Base-by-base conservation (phyloP, 1,284 basidiomycete genomes). In the Xerocomus minutiporus region DNA sequence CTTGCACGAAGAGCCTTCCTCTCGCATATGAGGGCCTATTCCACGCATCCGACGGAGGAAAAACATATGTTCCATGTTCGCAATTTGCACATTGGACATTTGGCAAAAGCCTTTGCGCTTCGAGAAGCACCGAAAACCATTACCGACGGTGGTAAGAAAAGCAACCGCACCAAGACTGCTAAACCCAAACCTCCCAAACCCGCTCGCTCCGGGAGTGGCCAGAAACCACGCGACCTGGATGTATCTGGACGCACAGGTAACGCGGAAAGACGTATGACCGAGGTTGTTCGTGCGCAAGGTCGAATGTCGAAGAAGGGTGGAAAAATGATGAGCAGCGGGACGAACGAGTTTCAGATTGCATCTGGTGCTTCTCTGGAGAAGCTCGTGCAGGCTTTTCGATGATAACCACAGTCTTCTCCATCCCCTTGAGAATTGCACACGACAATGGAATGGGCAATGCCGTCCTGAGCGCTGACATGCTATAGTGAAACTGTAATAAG, bases 1-100 rank as follows among this genome's bases (percentile, higher is more conserved):
- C 70, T 89, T 5, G 95, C 97, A 4, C 83, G 92, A 35, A 88
- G 82, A 62, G 97, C 93, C 0, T 99, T 90, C 71, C 76, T 86
- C 25, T 97, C 96, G 0, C 93, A 96, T 68, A 86, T 98, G 71
- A 82, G 97, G 52, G 97, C 97, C 0, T 99, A 99, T 71, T 91
- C 97, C 8, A 99, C 97, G 0, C 97, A 99, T 73, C 95, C 96
- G 0, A 82, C 90, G 4, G 86, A 88, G 56, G 97, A 99, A 70
- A 98, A 98, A 63, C 84, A 91, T 57, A 91, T 97, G 54, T 99
- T 99, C 76, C 94, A 97, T 70, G 85, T 97, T 51, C 88, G 91
- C 32, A 83, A 93, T 61, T 77, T 99, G 8, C 97, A 99, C 67
- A 81, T 97, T 39, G 97, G 97, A 1, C 97, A 99, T 75, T 73